These are phyloP conservation scores for Cercospora citrullina DNA, from an alignment of 2,329 filamentous ascomycete genomes.

Conservation along the genomic window DNA sequence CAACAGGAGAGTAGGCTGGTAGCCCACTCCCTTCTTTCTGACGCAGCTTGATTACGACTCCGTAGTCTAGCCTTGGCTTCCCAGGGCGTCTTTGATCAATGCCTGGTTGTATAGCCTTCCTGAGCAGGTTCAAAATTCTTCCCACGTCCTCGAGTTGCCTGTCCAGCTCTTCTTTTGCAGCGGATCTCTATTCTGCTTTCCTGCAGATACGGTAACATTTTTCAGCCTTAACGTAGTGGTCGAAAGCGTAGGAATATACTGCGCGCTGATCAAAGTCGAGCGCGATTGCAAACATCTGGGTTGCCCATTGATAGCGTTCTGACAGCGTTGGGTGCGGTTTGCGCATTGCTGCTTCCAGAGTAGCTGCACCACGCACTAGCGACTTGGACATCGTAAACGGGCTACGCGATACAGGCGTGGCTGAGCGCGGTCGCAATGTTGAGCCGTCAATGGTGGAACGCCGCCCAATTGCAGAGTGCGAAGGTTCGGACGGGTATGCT, in stretches of 20 bases:
- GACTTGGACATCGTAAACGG: background rate
- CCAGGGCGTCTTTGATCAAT: conserved; percentile 4
- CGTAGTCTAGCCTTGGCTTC: conserved; percentile 3
- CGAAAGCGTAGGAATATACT: conserved; percentile 4
- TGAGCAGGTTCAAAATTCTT: background rate
- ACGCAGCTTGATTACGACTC: background rate
- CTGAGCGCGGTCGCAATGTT: background rate
- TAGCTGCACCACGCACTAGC: background rate
- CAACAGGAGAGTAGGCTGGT: background rate
- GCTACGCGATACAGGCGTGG: background rate
- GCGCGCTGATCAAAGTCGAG: conserved; percentile 2
- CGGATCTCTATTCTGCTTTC: background rate
- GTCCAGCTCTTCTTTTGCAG: background rate
- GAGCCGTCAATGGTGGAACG: background rate
- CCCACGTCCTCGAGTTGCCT: background rate
- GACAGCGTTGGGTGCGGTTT: background rate
- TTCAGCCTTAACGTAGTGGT: background rate
- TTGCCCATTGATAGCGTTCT: conserved; percentile 1
- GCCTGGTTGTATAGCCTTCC: background rate
- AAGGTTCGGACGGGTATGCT: background rate
- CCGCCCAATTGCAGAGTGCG: background rate
- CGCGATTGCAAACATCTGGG: background rate
- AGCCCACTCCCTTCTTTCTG: background rate
- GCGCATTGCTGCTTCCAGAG: background rate
- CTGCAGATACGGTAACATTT: background rate